phyloP scores from a whole-genome alignment of 2,329 filamentous ascomycete species.

The Mollisia scopiformis region DNA sequence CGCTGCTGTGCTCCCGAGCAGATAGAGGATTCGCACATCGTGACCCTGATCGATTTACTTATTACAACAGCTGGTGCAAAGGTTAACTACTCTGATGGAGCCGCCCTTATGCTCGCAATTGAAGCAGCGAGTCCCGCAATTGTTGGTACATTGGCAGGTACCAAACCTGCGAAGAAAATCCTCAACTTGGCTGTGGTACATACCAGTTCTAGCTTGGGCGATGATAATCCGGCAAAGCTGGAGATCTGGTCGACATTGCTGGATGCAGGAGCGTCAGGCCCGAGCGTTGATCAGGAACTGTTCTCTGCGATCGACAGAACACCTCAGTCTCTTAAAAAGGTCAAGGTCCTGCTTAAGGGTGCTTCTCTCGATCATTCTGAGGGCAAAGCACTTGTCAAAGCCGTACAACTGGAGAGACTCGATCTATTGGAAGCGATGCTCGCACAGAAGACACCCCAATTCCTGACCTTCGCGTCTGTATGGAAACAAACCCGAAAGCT shows the following conservation, averaged over 20 bases:
- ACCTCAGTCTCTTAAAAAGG: background rate
- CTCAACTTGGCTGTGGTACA: background rate
- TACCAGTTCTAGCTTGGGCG: background rate
- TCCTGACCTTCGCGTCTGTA: background rate
- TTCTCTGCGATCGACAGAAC: background rate
- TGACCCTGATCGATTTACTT: conserved; percentile 1
- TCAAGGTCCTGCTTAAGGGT: background rate
- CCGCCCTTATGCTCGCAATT: background rate
- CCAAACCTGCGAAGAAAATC: conserved; percentile 3
- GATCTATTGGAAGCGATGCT: conserved; percentile 1
- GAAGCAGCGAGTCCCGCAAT: background rate
- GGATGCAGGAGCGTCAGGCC: conserved; percentile 6
- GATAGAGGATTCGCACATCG: background rate
- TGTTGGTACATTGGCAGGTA: background rate
- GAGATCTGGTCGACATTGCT: conserved; percentile 1
- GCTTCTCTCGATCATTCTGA: conserved; percentile 3
- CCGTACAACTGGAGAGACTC: conserved; percentile 1
- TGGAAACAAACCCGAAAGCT: conserved; percentile 6
- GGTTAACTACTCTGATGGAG: conserved; percentile 1
- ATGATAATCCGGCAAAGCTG: conserved; percentile 1
- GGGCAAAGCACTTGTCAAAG: conserved; percentile 1
- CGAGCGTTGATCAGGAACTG: background rate
- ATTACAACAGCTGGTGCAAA: background rate
- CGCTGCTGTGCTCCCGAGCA: background rate
- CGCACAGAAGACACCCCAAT: background rate